phyloP scores from a whole-genome alignment of 2,329 filamentous ascomycete genomes.

The Trichophyton simii region DNA sequence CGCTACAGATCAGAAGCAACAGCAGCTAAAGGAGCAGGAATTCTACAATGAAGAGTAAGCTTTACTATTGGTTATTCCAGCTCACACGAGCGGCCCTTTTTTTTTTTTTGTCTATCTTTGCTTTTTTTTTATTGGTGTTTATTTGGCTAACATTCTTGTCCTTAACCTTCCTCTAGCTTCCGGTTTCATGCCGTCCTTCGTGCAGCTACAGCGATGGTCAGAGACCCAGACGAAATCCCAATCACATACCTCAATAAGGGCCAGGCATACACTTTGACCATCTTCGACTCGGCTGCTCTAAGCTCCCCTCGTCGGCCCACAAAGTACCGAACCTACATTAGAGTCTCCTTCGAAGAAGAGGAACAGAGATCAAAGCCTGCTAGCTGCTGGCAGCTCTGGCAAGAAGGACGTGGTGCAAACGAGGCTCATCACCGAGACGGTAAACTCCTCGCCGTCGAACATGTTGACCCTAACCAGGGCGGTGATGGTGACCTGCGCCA shows the following conservation, averaged over 20 bases:
- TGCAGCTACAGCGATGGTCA: constrained; percentile 91
- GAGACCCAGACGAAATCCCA: constrained; percentile 65
- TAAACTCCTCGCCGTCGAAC: constrained; percentile 84
- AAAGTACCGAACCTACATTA: constrained; percentile 77
- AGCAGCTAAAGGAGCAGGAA: not conserved
- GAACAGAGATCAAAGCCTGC: constrained; percentile 75
- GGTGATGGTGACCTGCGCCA: constrained; percentile 46
- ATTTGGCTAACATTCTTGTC: constrained; percentile 11
- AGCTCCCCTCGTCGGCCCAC: constrained; percentile 44
- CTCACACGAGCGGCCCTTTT: not conserved
- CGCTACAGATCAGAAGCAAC: not conserved
- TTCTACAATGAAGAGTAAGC: constrained; percentile 3
- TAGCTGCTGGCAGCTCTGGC: constrained; percentile 84
- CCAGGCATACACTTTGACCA: constrained; percentile 77
- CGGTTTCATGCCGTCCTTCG: constrained; percentile 83
- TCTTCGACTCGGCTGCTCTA: constrained; percentile 61
- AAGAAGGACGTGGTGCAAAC: constrained; percentile 87
- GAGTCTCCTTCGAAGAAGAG: constrained; percentile 95
- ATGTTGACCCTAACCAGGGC: constrained; percentile 53
- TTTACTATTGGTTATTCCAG: not conserved
- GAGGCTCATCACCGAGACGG: constrained; percentile 90
- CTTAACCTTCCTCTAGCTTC: constrained; percentile 4
- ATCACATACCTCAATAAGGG: constrained; percentile 98
- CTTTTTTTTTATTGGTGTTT: not conserved
- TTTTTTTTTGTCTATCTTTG: not conserved